Conservation (phyloP, 345 rosid species). For the Citrus reticulata region DNA sequence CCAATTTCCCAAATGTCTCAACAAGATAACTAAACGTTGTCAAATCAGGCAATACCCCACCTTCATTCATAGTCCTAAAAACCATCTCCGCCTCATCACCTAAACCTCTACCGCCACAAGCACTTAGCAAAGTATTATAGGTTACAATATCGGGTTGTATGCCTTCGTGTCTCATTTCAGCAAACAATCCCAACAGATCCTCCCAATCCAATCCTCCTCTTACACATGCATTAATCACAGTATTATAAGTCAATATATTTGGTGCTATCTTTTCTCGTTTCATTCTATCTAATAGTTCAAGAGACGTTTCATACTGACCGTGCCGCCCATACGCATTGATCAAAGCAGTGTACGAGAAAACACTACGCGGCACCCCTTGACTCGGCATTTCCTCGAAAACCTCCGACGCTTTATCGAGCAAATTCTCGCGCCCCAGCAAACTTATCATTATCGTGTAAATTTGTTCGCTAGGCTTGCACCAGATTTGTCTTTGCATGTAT, state of each 20-base stretch:
- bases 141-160: slow-evolving; percentile 87
- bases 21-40: slow-evolving; percentile 71
- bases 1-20: slow-evolving; percentile 68
- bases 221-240: slow-evolving; percentile 83
- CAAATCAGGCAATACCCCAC: slow-evolving; percentile 83
- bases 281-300: slow-evolving; percentile 80
- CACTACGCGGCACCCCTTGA: slow-evolving; percentile 72
- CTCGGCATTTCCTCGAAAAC: slow-evolving; percentile 86
- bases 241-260: slow-evolving; percentile 83
- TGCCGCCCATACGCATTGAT: slow-evolving; percentile 88
- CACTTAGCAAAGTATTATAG: slow-evolving; percentile 82
- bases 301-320: slow-evolving; percentile 65
- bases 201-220: slow-evolving; percentile 96
- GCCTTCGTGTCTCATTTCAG: slow-evolving; percentile 95
- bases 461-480: slow-evolving; percentile 98
- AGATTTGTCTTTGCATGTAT: slow-evolving; percentile 94
- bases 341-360: slow-evolving; percentile 84
- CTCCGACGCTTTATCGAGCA: slow-evolving; percentile 80
- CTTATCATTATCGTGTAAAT: slow-evolving; percentile 90
- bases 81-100: slow-evolving; percentile 95
- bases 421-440: slow-evolving; percentile 76
- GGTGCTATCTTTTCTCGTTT: slow-evolving; percentile 74
- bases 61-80: slow-evolving; percentile 90
- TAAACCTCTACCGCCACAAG: slow-evolving; percentile 82
- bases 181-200: slow-evolving; percentile 81